Evolutionary conservation across 2,329 filamentous ascomycete species (phyloP), one percentile per base, ranked within the genome.

Genomic region (Dissoconium aciculare): DNA sequence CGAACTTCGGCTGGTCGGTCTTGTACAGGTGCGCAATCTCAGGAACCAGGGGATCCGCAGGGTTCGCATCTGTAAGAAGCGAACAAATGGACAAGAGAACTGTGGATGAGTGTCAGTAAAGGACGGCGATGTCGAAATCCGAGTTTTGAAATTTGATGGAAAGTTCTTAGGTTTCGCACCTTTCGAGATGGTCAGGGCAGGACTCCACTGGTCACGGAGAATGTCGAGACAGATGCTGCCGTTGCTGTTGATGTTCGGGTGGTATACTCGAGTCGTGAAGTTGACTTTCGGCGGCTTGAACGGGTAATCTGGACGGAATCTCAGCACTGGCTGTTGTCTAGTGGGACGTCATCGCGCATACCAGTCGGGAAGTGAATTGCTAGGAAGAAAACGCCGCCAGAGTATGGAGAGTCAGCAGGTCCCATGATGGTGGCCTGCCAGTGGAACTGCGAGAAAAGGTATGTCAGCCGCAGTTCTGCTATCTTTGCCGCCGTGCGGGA

Each of bases 341-440:
- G n/a, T n/a, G n/a, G n/a, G n/a, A n/a, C n/a, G n/a, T n/a, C n/a
- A n/a, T n/a, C n/a, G n/a, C n/a, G n/a, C n/a, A n/a, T n/a, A n/a
- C n/a, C n/a, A 70, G 89, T 98, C 47, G 89, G 89, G 71, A 98
- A 95, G 66, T 94, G 84, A 56, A 98, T 98, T 49, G 80, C 78
- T 46, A 98, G 74, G 75, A 98, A 98, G 72, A 98, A 98, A 50
- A 98, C 87, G 55, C 89, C 89, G 58, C 87, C 85, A 30, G 85
- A 83, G 70, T 95, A 98, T 59, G 89, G 89, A 54, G 84, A 94
- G 62, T 95, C 89, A 59, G 79, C 71, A 58, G 89, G 89, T 63
- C 89, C 89, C 89, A 98, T 98, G 59, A 98, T 98, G 31, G 89
- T 98, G 53, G 89, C 89, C 77, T 98, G 89, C 89, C 89, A 98